phyloP scores from a whole-genome alignment of 164 flowering plant species.

The Piper betle region DNA sequence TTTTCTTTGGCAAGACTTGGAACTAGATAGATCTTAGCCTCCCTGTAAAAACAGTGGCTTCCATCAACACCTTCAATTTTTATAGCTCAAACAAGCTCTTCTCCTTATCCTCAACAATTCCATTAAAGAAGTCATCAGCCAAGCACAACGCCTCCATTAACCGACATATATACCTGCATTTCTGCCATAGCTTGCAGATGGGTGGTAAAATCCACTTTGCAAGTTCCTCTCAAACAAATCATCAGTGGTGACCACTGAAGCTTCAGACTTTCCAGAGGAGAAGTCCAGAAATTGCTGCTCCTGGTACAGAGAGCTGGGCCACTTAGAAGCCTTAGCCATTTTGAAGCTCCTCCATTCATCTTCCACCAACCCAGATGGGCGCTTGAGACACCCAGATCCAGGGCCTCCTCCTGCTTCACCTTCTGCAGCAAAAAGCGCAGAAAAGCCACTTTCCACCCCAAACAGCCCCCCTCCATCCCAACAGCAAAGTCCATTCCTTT shows the following conservation, averaged over 20 bases:
- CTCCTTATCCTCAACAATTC: not conserved
- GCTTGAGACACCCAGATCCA: conserved; percentile 46
- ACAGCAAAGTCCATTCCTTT: conserved; percentile 47
- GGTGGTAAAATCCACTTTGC: conserved; percentile 20
- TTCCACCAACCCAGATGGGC: conserved; percentile 23
- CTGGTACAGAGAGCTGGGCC: conserved; percentile 34
- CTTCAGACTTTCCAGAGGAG: conserved; percentile 45
- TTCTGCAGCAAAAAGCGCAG: conserved; percentile 22
- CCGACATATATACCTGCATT: conserved; percentile 33
- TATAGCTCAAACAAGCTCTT: conserved; percentile 1
- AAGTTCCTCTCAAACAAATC: conserved; percentile 8
- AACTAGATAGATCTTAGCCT: conserved; percentile 10
- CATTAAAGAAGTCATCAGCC: not conserved
- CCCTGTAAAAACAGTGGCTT: conserved; percentile 28
- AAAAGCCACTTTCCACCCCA: conserved; percentile 24
- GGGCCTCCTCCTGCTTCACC: conserved; percentile 31
- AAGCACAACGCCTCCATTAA: not conserved
- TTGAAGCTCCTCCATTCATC: conserved; percentile 54
- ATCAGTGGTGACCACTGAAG: conserved; percentile 9
- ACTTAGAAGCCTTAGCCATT: conserved; percentile 29
- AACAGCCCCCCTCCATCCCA: conserved; percentile 28
- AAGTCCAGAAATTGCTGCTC: conserved; percentile 51
- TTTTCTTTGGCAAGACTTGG: conserved; percentile 31
- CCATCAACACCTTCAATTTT: conserved; percentile 9
- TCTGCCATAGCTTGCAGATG: conserved; percentile 24